Conservation (phyloP, 2,329 filamentous ascomycete genomes). For the Paramyrothecium sp. region DNA sequence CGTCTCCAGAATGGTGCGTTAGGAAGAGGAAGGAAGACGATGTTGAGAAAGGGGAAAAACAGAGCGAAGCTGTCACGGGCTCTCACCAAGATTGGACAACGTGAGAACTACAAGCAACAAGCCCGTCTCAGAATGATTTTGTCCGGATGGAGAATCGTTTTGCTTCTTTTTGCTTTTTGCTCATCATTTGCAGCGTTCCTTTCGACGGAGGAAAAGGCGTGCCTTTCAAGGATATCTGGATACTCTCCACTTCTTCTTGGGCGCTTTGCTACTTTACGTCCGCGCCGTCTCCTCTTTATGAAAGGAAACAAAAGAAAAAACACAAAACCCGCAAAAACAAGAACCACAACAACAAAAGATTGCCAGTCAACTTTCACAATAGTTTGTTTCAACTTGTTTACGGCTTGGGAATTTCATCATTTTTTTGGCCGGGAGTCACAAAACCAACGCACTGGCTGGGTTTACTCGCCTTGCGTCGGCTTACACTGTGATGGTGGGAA, state of each 20-base stretch:
- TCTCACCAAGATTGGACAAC: neutral
- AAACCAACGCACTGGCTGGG: neutral
- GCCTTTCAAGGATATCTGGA: neutral
- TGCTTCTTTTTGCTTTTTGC: neutral
- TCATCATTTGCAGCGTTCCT: neutral
- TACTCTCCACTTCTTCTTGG: neutral
- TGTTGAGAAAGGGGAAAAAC: neutral
- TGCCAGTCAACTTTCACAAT: neutral
- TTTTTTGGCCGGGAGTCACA: neutral
- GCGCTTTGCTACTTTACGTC: neutral
- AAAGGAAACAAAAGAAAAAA: neutral
- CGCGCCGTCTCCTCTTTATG: neutral
- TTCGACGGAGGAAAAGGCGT: neutral
- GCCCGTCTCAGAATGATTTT: neutral
- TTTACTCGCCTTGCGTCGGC: too few relatives aligned
- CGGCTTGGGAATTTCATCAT: neutral
- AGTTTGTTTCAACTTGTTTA: neutral
- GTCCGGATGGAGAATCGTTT: neutral
- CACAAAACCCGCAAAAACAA: neutral
- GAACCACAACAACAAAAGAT: neutral
- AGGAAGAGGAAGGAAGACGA: neutral
- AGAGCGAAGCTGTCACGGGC: neutral
- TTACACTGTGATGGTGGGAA: slow-evolving; percentile 4
- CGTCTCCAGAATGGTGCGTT: neutral
- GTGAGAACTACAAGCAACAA: neutral